Percentiles rank a stretch among this genome's conserved stretches.
Evolutionary conservation across 2,329 filamentous ascomycete genomes (phyloP).

Genomic region (Verticillium tricorpus): DNA sequence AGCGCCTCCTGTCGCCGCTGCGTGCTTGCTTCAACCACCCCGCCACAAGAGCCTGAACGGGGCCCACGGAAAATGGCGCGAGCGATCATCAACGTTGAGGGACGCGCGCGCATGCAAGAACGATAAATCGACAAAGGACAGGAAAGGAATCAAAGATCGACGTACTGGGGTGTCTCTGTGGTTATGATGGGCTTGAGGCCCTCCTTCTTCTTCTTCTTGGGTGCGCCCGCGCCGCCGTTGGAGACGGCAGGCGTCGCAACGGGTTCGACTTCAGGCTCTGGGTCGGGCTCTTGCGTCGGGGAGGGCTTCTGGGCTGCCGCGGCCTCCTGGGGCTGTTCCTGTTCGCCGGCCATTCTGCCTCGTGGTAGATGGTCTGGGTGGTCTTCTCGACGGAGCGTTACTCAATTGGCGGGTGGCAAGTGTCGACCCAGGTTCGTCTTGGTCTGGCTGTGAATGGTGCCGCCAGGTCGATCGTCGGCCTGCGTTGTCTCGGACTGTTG

Average conservation of each 20-base stretch:
- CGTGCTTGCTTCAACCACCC: slow-evolving; percentile 5
- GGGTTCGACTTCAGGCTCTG: slow-evolving; percentile 3
- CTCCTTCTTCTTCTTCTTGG: slow-evolving; percentile 73
- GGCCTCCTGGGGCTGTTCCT: slow-evolving; percentile 7
- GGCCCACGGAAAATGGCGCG: background rate
- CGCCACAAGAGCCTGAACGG: slow-evolving; percentile 7
- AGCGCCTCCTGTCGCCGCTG: background rate
- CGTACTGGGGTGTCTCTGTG: slow-evolving; percentile 49
- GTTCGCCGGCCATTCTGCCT: slow-evolving; percentile 11
- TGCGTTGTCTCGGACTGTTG: background rate
- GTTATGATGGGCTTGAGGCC: slow-evolving; percentile 73
- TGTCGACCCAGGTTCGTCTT: background rate
- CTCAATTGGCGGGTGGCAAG: background rate
- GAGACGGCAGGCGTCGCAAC: slow-evolving; percentile 4
- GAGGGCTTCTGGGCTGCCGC: slow-evolving; percentile 7
- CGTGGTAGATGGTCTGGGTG: background rate
- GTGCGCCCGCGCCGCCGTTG: slow-evolving; percentile 12
- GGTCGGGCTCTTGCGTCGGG: background rate
- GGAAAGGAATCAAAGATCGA: slow-evolving; percentile 9
- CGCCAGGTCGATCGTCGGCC: background rate
- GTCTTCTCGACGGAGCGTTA: background rate
- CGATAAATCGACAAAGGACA: background rate
- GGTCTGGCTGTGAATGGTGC: background rate
- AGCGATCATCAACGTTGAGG: background rate
- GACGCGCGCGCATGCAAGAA: background rate